Percentiles rank a stretch among this genome's conserved stretches.
phyloP scores from a whole-genome alignment of 345 rosid species.

The Clausena lansium region DNA sequence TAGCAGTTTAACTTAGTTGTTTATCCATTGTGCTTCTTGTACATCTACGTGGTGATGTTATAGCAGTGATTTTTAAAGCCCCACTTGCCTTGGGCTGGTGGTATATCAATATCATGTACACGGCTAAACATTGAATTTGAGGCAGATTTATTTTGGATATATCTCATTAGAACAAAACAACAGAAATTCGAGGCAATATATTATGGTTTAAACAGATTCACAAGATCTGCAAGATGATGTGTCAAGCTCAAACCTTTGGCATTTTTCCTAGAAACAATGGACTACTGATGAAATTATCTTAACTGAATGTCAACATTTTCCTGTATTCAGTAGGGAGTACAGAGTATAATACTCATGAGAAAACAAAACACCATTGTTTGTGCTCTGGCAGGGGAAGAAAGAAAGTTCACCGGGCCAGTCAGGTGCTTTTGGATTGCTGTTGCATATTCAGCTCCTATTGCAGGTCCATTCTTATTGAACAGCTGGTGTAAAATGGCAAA shows the following conservation, averaged over 20 bases:
- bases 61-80: neutral
- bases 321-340: neutral
- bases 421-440: too few species aligned
- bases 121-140: neutral
- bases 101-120: neutral
- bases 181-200: neutral
- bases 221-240: neutral
- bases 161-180: neutral
- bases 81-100: neutral
- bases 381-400: too few species aligned
- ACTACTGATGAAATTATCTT: neutral
- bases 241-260: neutral
- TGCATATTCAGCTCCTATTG: too few species aligned
- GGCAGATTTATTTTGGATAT: neutral
- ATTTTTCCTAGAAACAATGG: neutral
- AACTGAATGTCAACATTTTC: neutral
- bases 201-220: neutral
- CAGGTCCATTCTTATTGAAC: too few species aligned
- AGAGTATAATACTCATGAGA: neutral
- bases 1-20: conserved; percentile 12
- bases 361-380: neutral
- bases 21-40: neutral
- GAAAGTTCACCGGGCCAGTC: too few species aligned
- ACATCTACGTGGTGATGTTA: neutral
- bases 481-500: neutral